phyloP scores from a whole-genome alignment of 1,284 basidiomycete genomes.

The Stereum hirsutum region DNA sequence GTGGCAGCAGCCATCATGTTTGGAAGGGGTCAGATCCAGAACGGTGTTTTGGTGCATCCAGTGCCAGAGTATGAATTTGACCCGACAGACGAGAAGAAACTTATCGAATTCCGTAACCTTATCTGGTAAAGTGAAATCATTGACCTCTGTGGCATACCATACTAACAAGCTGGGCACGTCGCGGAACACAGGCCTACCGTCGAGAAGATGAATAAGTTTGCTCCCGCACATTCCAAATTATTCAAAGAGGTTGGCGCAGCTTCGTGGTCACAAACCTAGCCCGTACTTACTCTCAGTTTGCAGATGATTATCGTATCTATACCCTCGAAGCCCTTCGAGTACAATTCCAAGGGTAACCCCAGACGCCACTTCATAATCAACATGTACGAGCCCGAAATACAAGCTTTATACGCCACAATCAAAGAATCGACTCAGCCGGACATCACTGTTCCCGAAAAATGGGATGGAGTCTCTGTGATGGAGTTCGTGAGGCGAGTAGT shows the following conservation, averaged over 20 bases:
- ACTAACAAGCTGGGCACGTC: no score
- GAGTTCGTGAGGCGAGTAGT: slow-evolving; percentile 23
- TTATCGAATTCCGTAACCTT: slow-evolving; percentile 11
- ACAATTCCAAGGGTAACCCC: slow-evolving; percentile 22
- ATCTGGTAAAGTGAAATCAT: slow-evolving; percentile 12
- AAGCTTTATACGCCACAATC: slow-evolving; percentile 15
- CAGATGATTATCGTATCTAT: slow-evolving; percentile 23
- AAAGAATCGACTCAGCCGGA: slow-evolving; percentile 16
- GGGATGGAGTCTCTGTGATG: slow-evolving; percentile 15
- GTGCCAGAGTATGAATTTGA: slow-evolving; percentile 2
- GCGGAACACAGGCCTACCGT: slow-evolving; percentile 21
- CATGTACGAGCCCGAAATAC: slow-evolving; percentile 21
- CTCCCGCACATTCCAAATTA: slow-evolving; percentile 20
- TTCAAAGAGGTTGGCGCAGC: slow-evolving; percentile 13
- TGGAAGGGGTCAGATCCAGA: slow-evolving; percentile 11
- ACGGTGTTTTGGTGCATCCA: slow-evolving; percentile 13
- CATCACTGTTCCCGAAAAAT: slow-evolving; percentile 16
- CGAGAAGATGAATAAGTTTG: slow-evolving; percentile 22
- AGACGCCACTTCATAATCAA: slow-evolving; percentile 17
- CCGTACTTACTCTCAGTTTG: not conserved
- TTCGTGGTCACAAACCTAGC: no score
- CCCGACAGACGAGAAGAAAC: slow-evolving; percentile 5
- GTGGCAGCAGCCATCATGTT: slow-evolving; percentile 11
- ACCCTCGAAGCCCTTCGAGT: slow-evolving; percentile 20
- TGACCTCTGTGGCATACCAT: no score